A percentile compares a stretch with the other conserved stretches of the same genome.
phyloP scores from a whole-genome alignment of 1,284 basidiomycete species.

The Cryptococcus sp. region DNA sequence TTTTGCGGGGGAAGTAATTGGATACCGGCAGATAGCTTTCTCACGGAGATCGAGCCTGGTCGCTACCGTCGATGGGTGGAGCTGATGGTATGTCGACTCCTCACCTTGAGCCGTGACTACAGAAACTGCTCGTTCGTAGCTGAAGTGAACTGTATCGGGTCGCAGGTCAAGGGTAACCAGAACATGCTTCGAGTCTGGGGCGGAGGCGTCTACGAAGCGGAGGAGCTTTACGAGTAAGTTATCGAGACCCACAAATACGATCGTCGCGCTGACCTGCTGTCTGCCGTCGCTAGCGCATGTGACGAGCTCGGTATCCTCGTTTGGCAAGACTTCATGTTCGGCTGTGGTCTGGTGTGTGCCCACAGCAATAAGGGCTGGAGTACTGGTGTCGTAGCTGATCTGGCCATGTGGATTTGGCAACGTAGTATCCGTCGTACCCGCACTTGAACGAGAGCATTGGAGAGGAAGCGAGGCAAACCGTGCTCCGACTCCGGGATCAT shows the following conservation, averaged over 20 bases:
- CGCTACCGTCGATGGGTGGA: constrained; percentile 56
- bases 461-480: constrained; percentile 56
- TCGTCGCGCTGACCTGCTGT: constrained; percentile 27
- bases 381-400: too few species aligned
- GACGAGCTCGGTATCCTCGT: constrained; percentile 69
- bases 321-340: constrained; percentile 59
- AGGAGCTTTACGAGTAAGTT: constrained; percentile 57
- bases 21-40: constrained; percentile 87
- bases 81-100: constrained; percentile 44
- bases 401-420: background rate
- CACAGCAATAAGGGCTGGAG: background rate
- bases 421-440: constrained; percentile 58
- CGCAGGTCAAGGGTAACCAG: constrained; percentile 56
- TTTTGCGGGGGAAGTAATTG: constrained; percentile 92
- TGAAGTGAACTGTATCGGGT: too few species aligned
- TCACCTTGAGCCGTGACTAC: too few species aligned
- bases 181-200: constrained; percentile 61
- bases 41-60: constrained; percentile 67
- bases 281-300: constrained; percentile 30
- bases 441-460: constrained; percentile 54
- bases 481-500: constrained; percentile 56
- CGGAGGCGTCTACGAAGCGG: constrained; percentile 59
- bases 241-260: background rate
- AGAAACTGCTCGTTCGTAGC: too few species aligned
- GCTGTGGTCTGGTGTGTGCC: constrained; percentile 60